Evolutionary conservation across 2,329 filamentous ascomycete species (phyloP).

Genomic region (Aspergillus fructus): DNA sequence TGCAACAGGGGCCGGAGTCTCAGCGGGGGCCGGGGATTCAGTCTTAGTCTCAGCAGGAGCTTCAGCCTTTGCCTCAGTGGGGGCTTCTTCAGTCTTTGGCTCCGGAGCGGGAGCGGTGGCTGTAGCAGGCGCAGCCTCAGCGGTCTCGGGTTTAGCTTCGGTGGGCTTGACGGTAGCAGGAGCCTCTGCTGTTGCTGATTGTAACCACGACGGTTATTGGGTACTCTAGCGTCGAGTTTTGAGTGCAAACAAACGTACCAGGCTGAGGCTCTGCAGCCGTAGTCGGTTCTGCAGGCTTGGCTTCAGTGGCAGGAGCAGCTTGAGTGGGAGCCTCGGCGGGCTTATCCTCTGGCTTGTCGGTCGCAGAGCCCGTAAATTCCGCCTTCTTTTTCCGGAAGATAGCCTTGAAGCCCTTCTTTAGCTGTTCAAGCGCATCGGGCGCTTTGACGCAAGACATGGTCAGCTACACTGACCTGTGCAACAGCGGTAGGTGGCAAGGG

Average conservation of each 20-base stretch:
- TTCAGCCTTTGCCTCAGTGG: slow-evolving; percentile 8
- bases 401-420: slow-evolving; percentile 35
- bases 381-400: slow-evolving; percentile 36
- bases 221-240: background rate
- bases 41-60: slow-evolving; percentile 7
- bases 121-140: slow-evolving; percentile 10
- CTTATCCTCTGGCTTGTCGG: slow-evolving; percentile 15
- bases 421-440: slow-evolving; percentile 30
- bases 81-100: slow-evolving; percentile 5
- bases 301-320: slow-evolving; percentile 10
- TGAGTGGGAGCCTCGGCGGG: slow-evolving; percentile 11
- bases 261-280: slow-evolving; percentile 14
- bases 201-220: background rate
- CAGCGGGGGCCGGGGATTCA: slow-evolving; percentile 3
- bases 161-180: slow-evolving; percentile 13
- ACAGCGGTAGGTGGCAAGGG: background rate
- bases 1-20: slow-evolving; percentile 1
- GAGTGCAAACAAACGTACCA: slow-evolving; percentile 12
- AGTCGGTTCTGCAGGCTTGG: slow-evolving; percentile 13
- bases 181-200: background rate
- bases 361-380: slow-evolving; percentile 12
- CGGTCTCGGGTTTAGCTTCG: slow-evolving; percentile 15
- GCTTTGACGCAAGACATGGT: slow-evolving; percentile 18
- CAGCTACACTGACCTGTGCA: background rate
- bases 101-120: background rate